These are phyloP conservation scores for Plenodomus biglobosus DNA, from an alignment of 2,329 filamentous ascomycete genomes.

Conservation along the genomic window DNA sequence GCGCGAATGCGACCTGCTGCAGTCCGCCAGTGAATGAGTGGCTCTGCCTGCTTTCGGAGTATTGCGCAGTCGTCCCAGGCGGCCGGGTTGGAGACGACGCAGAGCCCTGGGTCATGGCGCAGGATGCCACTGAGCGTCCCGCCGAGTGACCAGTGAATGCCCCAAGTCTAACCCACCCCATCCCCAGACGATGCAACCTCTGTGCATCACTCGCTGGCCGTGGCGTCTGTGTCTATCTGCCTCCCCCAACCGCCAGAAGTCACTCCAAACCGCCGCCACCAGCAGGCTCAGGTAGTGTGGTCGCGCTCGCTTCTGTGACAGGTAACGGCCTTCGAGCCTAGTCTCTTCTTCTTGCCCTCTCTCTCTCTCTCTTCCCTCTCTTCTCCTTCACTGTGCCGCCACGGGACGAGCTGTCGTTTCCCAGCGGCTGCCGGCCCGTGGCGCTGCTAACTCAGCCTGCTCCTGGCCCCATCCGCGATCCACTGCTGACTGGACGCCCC, in stretches of 20 bases:
- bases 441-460: conserved; percentile 29
- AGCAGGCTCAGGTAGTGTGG: too few species aligned
- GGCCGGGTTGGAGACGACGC: conserved; percentile 25
- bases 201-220: conserved; percentile 23
- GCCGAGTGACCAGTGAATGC: not conserved
- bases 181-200: conserved; percentile 31
- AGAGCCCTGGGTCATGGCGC: conserved; percentile 34
- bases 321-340: conserved; percentile 35
- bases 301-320: conserved; percentile 33
- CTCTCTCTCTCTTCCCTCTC: conserved; percentile 15
- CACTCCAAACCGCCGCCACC: conserved; percentile 11
- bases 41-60: conserved; percentile 38
- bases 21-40: conserved; percentile 15
- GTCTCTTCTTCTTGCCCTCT: not conserved
- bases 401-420: conserved; percentile 27
- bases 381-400: conserved; percentile 18
- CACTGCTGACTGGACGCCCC: conserved; percentile 34
- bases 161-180: conserved; percentile 13
- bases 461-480: conserved; percentile 21
- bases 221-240: conserved; percentile 22
- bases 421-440: conserved; percentile 40
- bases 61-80: conserved; percentile 38
- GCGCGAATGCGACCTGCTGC: conserved; percentile 18
- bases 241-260: conserved; percentile 10
- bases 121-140: not conserved